phyloP scores from a whole-genome alignment of 2,329 filamentous ascomycete species.

The Colletotrichum limetticola region DNA sequence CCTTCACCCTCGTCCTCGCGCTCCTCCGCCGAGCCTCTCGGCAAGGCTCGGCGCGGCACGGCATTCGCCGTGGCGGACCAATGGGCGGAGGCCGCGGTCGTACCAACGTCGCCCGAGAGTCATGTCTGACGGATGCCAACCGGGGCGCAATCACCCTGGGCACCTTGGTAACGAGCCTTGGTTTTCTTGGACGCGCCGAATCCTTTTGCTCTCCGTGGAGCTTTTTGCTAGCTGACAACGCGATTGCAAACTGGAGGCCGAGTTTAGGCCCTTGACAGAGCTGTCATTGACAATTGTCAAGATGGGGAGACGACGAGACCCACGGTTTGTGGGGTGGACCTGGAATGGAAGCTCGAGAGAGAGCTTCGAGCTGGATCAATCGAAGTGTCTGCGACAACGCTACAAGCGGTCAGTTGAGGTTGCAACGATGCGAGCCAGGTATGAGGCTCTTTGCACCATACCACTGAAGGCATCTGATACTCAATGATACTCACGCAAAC shows the following conservation, averaged over 20 bases:
- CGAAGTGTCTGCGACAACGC: neutral
- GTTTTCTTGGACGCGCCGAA: constrained; percentile 23
- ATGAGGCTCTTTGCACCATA: constrained; percentile 22
- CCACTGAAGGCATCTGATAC: neutral
- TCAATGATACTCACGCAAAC: neutral
- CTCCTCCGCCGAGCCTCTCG: constrained; percentile 33
- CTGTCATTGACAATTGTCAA: constrained; percentile 23
- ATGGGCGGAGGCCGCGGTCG: constrained; percentile 3
- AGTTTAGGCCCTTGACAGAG: neutral
- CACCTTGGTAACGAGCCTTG: constrained; percentile 11
- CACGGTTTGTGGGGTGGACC: neutral
- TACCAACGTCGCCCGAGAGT: constrained; percentile 27
- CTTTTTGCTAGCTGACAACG: constrained; percentile 1
- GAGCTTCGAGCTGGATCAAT: neutral
- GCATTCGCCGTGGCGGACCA: constrained; percentile 27
- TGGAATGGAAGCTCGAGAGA: neutral
- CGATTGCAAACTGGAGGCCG: neutral
- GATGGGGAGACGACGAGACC: neutral
- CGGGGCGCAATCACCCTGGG: neutral
- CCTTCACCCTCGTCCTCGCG: constrained; percentile 9
- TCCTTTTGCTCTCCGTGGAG: neutral
- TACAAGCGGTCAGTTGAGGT: neutral
- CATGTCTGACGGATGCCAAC: constrained; percentile 21
- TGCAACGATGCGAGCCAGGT: constrained; percentile 4
- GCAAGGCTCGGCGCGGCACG: constrained; percentile 34